phyloP scores from a whole-genome alignment of 805 yeast genomes.

The Wickerhamiella cacticola region DNA sequence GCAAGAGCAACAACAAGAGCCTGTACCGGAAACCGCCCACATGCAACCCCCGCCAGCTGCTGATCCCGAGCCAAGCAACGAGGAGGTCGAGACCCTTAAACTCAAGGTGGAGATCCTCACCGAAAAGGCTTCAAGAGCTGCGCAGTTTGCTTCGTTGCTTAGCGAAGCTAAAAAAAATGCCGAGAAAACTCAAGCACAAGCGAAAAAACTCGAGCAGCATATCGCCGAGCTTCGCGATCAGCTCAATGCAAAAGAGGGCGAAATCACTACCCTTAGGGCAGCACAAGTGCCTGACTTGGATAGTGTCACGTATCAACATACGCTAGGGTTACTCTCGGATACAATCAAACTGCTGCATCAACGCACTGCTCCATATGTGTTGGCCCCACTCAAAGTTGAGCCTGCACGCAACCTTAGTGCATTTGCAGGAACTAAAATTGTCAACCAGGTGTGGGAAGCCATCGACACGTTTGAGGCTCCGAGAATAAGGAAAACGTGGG shows the following conservation, averaged over 20 bases:
- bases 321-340: conserved; percentile 3
- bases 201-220: not conserved
- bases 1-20: too few species aligned
- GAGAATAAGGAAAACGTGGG: not conserved
- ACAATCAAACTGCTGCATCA: not conserved
- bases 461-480: conserved; percentile 4
- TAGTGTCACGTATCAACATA: conserved; percentile 4
- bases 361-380: not conserved
- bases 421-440: conserved; percentile 1
- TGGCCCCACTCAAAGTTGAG: not conserved
- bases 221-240: not conserved
- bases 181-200: not conserved
- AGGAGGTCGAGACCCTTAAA: conserved; percentile 1
- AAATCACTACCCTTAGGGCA: conserved; percentile 1
- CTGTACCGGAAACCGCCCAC: too few species aligned
- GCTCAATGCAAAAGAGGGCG: not conserved
- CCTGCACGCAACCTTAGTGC: conserved; percentile 8
- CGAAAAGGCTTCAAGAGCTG: conserved; percentile 8
- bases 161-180: not conserved
- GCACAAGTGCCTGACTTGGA: conserved; percentile 9
- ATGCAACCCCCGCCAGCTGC: not conserved
- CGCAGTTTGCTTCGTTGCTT: not conserved
- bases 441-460: conserved; percentile 9
- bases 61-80: not conserved
- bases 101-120: conserved; percentile 9